phyloP scores from a whole-genome alignment of 441 rosid genomes.

The Isatis lusitanica region DNA sequence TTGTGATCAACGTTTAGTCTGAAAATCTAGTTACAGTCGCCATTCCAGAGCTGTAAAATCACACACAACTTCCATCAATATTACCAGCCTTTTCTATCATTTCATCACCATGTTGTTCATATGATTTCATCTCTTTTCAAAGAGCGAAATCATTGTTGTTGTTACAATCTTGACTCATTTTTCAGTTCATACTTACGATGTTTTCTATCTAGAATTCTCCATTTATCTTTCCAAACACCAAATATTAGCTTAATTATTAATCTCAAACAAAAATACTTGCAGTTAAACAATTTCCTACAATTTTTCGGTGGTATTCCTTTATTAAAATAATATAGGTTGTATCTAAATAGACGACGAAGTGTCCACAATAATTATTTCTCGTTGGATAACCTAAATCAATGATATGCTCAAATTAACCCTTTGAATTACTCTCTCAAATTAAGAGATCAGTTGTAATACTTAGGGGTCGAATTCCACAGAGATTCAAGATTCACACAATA shows the following conservation, averaged over 20 bases:
- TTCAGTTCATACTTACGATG: not conserved
- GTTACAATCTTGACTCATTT: not conserved
- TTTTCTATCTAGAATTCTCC: not conserved
- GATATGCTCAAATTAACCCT: too few species aligned
- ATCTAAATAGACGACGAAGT: not conserved
- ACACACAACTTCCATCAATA: not conserved
- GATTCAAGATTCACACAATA: too few species aligned
- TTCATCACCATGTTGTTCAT: not conserved
- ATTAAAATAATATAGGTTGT: not conserved
- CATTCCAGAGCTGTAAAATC: not conserved
- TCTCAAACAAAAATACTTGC: not conserved
- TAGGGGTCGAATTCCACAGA: too few species aligned
- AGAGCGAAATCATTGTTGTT: not conserved
- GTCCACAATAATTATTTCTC: not conserved
- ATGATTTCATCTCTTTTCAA: not conserved
- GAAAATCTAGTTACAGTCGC: not conserved
- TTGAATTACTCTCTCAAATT: too few species aligned
- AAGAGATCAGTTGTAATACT: too few species aligned
- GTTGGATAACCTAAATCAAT: not conserved
- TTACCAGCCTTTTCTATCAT: too few species aligned
- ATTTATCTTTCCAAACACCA: not conserved
- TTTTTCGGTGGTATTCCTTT: not conserved
- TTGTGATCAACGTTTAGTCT: not conserved
- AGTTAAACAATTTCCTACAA: not conserved
- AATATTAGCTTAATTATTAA: not conserved